These are phyloP conservation scores for Fusarium incarnatum DNA, from an alignment of 2,329 filamentous ascomycete genomes.

Conservation along the genomic window DNA sequence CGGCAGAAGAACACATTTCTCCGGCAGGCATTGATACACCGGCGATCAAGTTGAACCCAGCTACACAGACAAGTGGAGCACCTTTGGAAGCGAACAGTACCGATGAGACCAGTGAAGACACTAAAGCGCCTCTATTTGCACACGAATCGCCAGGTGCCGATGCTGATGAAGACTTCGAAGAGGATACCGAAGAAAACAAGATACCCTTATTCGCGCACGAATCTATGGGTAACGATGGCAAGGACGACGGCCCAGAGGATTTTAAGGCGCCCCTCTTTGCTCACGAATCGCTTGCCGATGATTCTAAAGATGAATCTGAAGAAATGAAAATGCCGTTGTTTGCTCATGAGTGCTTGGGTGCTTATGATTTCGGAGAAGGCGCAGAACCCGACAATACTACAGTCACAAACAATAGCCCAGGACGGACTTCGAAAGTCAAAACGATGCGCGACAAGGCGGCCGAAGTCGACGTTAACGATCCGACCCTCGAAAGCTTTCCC, in stretches of 20 bases:
- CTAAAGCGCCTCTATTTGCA: slow-evolving; percentile 57
- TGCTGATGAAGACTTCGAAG: slow-evolving; percentile 46
- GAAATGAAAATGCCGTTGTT: slow-evolving; percentile 56
- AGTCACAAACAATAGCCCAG: slow-evolving; percentile 32
- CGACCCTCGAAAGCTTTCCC: slow-evolving; percentile 62
- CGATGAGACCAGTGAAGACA: slow-evolving; percentile 25
- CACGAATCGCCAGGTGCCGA: slow-evolving; percentile 59
- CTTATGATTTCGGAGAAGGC: slow-evolving; percentile 53
- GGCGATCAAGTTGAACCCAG: slow-evolving; percentile 21
- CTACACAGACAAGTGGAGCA: slow-evolving; percentile 5
- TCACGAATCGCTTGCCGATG: slow-evolving; percentile 22
- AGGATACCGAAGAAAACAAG: slow-evolving; percentile 47
- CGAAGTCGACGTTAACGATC: slow-evolving; percentile 57
- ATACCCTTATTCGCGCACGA: slow-evolving; percentile 62
- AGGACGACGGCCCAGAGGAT: slow-evolving; percentile 50
- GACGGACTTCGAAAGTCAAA: slow-evolving; percentile 26
- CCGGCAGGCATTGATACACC: slow-evolving; percentile 20
- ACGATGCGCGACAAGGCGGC: slow-evolving; percentile 33
- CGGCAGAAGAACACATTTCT: slow-evolving; percentile 24
- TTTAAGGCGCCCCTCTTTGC: slow-evolving; percentile 36
- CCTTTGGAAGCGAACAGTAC: slow-evolving; percentile 13
- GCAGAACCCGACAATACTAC: slow-evolving; percentile 46
- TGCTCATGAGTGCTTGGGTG: slow-evolving; percentile 60
- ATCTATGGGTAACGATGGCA: slow-evolving; percentile 55
- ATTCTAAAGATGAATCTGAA: slow-evolving; percentile 28